Base-by-base conservation (phyloP, 768 basidiomycete species). In the Xanthoconium purpureum region DNA sequence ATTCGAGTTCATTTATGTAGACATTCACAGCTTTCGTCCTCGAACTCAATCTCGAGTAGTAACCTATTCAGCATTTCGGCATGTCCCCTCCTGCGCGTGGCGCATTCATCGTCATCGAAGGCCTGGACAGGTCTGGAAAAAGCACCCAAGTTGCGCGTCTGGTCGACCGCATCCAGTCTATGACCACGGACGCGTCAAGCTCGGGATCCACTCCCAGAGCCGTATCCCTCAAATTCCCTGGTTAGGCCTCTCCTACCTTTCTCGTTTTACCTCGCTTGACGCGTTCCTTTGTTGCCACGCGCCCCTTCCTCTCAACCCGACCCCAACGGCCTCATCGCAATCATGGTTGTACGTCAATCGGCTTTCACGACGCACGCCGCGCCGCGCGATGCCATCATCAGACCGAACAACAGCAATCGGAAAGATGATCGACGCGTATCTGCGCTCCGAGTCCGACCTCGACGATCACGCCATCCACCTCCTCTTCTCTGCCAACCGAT, bases 121-220 rank as follows among this genome's bases (percentile, higher is more conserved):
- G 96, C 14, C 84, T 98, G n/a, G 96, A 98, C 70, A 80, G 90
- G 58, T 94, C 91, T 0, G 97, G 97, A 15, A 98, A 98, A 71
- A 90, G 88, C 33, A 99, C 94, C 0, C 96, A 98, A 67, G 85
- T 86, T 0, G 74, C 80, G 0, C 73, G 76, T 17, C 82, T 97
- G 32, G 76, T 81, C 39, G 68, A 78, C 0, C 78, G 78, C 44
- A 75, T 95, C 44, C 73, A 81, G 65, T 40, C 59, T 24, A 6
- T 17, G n/a, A 37, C 20, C n/a, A 38, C 36, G 17, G 49, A 51
- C 28, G 37, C 43, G 37, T 24, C 48, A n/a, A 8, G 11, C 32
- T 8, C 65, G 6, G 55, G 47, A 12, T 24, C 52, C 14, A 38
- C 44, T 8, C 47, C 44, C 53, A 62, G 52, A 30, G 84, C 84